These are phyloP conservation scores for Apocynum venetum DNA, from an alignment of 257 asterid species.

Conservation along the genomic window DNA sequence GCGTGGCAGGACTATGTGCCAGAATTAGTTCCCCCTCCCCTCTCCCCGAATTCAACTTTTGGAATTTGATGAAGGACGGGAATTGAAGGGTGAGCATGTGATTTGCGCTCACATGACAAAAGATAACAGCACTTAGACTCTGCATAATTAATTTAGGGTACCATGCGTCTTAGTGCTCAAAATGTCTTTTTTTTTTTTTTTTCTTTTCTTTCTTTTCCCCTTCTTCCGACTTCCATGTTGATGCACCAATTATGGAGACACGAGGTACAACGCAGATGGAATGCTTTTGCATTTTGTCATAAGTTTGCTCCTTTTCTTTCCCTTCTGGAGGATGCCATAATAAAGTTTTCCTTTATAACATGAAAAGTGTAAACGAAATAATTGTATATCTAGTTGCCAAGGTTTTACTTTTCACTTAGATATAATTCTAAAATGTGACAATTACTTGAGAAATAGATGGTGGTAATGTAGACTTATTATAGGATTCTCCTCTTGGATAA, in stretches of 20 bases:
- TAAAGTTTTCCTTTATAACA: no score
- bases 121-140: background rate
- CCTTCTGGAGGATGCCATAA: background rate
- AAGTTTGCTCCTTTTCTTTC: background rate
- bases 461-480: no score
- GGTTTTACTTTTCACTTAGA: no score
- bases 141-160: background rate
- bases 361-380: no score
- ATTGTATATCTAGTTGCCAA: no score
- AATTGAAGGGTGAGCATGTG: conserved; percentile 15
- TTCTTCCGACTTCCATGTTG: background rate
- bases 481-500: no score
- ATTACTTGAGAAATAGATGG: no score
- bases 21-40: background rate
- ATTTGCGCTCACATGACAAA: conserved; percentile 16
- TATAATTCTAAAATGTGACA: no score
- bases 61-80: background rate
- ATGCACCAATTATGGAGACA: background rate
- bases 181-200: background rate
- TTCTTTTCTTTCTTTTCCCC: background rate
- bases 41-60: background rate
- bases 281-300: background rate
- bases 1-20: background rate
- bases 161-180: background rate
- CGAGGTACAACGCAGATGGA: background rate